These are phyloP conservation scores for Schizosaccharomyces pombe DNA, from an alignment of 805 yeast species.

Conservation along the genomic window ASM294v3 CU329670.1:2070501-2071000, in stretches of 20 bases:
- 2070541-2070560: constrained; percentile 2
- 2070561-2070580: background rate
- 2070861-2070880: too few relatives aligned
- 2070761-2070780: constrained; percentile 1
- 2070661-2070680: background rate
- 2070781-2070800: background rate
- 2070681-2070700: background rate
- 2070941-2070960: background rate
- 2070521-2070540: constrained; percentile 1
- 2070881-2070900: background rate
- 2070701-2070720: background rate
- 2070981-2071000: background rate
- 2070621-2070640: background rate
- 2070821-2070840: too few relatives aligned
- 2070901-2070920: background rate
- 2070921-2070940: background rate
- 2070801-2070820: too few relatives aligned
- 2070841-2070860: too few relatives aligned
- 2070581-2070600: background rate
- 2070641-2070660: constrained; percentile 2
- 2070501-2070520: constrained; percentile 1
- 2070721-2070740: background rate
- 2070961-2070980: background rate
- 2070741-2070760: constrained; percentile 2
- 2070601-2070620: background rate